A percentile compares a stretch with the other conserved stretches of the same genome.
Evolutionary conservation across 495 filamentous ascomycete genomes (phyloP).

Genomic region (Astrocystis sublimbata): DNA sequence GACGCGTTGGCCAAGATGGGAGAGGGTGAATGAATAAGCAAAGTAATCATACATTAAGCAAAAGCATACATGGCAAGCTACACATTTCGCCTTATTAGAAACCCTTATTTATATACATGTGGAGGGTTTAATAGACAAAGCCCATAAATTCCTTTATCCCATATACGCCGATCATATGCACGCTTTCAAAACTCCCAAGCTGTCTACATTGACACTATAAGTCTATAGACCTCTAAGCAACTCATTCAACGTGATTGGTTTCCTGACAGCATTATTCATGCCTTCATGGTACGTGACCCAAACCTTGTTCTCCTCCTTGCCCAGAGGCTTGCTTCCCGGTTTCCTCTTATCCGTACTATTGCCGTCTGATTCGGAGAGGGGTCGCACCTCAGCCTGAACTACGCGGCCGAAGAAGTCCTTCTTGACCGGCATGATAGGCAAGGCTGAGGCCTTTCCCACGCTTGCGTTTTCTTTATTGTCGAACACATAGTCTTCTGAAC

Average conservation of each 20-base stretch:
- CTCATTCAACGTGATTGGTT: slow-evolving; percentile 84
- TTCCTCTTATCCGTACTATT: slow-evolving; percentile 39
- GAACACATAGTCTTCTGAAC: slow-evolving; percentile 32
- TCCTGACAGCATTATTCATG: slow-evolving; percentile 93
- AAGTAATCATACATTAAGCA: background rate
- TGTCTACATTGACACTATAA: background rate
- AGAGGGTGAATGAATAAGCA: background rate
- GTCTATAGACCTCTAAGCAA: slow-evolving; percentile 66
- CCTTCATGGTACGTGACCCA: slow-evolving; percentile 97
- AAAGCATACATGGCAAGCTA: no score
- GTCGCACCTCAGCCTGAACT: slow-evolving; percentile 49
- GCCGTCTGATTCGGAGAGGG: slow-evolving; percentile 41
- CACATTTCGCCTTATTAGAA: no score
- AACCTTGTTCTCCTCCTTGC: slow-evolving; percentile 58
- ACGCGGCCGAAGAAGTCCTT: slow-evolving; percentile 89
- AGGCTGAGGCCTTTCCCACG: slow-evolving; percentile 19
- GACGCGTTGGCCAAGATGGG: slow-evolving; percentile 40
- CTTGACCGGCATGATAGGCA: slow-evolving; percentile 56
- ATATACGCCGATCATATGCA: slow-evolving; percentile 19
- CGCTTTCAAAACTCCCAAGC: background rate
- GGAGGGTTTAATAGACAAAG: slow-evolving; percentile 1
- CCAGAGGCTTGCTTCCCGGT: slow-evolving; percentile 38
- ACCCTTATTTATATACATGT: no score
- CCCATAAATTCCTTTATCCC: background rate
- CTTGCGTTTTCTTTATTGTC: slow-evolving; percentile 48